These are phyloP conservation scores for Suillus weaverae DNA, from an alignment of 768 basidiomycete species.

Conservation along the genomic window DNA sequence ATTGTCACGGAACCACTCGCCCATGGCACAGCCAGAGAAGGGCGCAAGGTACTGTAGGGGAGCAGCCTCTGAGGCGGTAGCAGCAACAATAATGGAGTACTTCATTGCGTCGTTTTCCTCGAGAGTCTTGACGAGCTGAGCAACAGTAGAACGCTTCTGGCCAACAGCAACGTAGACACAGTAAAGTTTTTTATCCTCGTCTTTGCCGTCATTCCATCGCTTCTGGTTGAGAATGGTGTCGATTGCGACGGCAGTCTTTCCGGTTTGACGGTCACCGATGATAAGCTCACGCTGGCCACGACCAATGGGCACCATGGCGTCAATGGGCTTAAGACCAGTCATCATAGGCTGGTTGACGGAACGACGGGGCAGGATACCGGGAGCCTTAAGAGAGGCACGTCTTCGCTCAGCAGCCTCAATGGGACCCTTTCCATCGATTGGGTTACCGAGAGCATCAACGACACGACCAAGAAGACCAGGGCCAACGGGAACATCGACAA, in stretches of 20 bases:
- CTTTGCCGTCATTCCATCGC: conserved; percentile 98
- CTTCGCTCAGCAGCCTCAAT: conserved; percentile 92
- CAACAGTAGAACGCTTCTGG: conserved; percentile 99
- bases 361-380: conserved; percentile 98
- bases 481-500: conserved; percentile 99
- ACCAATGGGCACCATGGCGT: conserved; percentile 99
- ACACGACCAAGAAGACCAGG: conserved; percentile 97
- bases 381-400: conserved; percentile 97
- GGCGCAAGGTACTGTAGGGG: conserved; percentile 99
- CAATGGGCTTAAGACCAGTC: conserved; percentile 99
- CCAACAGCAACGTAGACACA: conserved; percentile 99
- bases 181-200: conserved; percentile 98
- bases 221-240: conserved; percentile 99
- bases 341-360: conserved; percentile 99
- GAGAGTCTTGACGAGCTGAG: conserved; percentile 98
- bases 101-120: conserved; percentile 99
- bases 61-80: conserved; percentile 98
- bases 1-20: conserved; percentile 99
- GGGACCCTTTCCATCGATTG: conserved; percentile 99
- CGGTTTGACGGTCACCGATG: conserved; percentile 99
- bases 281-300: conserved; percentile 99
- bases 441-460: conserved; percentile 99
- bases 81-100: conserved; percentile 99
- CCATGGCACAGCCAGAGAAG: conserved; percentile 99
- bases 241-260: conserved; percentile 98